phyloP scores from a whole-genome alignment of 1,284 basidiomycete species.

The Papiliotrema flavescens region DNA sequence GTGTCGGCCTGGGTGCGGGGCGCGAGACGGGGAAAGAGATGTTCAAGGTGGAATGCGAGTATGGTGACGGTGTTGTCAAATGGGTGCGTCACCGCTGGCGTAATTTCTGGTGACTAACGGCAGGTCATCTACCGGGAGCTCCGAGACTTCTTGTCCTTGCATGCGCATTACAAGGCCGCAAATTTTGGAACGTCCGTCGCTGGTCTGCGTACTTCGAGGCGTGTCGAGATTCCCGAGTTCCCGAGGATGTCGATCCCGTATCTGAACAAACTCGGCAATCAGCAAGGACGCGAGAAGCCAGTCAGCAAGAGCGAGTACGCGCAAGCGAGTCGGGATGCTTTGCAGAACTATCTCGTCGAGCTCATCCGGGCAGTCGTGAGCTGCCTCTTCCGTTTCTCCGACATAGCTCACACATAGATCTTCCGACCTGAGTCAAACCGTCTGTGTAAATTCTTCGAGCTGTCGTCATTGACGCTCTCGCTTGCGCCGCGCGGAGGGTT shows the following conservation, averaged over 20 bases:
- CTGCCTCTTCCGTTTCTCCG: conserved; percentile 10
- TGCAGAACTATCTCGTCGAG: conserved; percentile 86
- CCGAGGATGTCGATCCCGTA: conserved; percentile 82
- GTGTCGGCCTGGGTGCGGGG: conserved; percentile 33
- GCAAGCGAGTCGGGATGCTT: conserved; percentile 69
- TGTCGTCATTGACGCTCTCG: conserved; percentile 81
- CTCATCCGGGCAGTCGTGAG: conserved; percentile 84
- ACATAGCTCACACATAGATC: conserved; percentile 59
- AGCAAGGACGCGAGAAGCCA: conserved; percentile 29
- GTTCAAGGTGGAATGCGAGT: conserved; percentile 67
- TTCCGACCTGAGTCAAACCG: conserved; percentile 93
- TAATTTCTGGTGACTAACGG: conserved; percentile 4
- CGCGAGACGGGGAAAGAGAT: conserved; percentile 43
- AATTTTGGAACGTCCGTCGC: conserved; percentile 57
- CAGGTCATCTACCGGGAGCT: conserved; percentile 88
- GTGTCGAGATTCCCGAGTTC: conserved; percentile 84
- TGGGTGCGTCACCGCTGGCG: conserved; percentile 58
- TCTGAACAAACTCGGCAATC: conserved; percentile 57
- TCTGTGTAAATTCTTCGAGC: conserved; percentile 88
- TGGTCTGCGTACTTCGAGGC: conserved; percentile 55
- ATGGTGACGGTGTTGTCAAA: conserved; percentile 87
- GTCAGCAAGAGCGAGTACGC: conserved; percentile 66
- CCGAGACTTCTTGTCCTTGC: conserved; percentile 85
- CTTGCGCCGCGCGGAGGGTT: conserved; percentile 78
- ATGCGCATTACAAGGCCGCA: conserved; percentile 85